Conservation (phyloP, 331 rosid genomes). For the Rhamnella rubrinervis region DNA sequence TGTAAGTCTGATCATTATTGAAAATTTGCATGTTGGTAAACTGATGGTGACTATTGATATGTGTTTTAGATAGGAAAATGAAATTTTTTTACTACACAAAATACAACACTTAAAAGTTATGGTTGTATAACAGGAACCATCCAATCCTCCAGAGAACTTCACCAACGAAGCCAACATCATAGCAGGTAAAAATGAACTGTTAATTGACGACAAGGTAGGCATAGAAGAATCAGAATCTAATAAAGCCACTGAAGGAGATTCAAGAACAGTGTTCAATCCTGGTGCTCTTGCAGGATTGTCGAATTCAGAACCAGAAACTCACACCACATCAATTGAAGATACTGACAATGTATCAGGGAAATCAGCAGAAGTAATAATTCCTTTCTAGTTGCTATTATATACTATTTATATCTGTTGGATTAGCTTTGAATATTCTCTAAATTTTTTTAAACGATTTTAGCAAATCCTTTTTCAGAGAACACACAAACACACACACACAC, state of each 20-base stretch:
- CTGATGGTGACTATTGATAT: not conserved
- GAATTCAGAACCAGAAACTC: not conserved
- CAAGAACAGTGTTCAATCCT: not conserved
- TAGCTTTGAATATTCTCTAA: too few species aligned
- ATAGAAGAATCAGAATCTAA: constrained; percentile 4
- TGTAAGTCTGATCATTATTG: not conserved
- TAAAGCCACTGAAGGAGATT: constrained; percentile 5
- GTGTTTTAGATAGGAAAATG: too few species aligned
- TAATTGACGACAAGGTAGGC: not conserved
- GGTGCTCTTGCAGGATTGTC: not conserved
- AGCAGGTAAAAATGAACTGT: not conserved
- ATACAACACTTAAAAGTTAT: not conserved
- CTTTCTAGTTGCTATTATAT: too few species aligned
- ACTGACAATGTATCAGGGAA: not conserved
- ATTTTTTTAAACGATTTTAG: too few species aligned
- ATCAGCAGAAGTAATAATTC: not conserved
- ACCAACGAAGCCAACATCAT: constrained; percentile 16
- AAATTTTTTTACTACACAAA: too few species aligned
- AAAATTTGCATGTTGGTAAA: not conserved
- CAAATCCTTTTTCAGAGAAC: too few species aligned
- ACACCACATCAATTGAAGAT: not conserved
- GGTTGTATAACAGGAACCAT: constrained; percentile 26
- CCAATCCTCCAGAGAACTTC: not conserved
- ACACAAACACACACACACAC: too few species aligned
- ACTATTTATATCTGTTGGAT: too few species aligned